Evolutionary conservation across 2,329 filamentous ascomycete species (phyloP), one percentile per base, ranked within the genome.

Genomic region (Exophiala alcalophila): DNA sequence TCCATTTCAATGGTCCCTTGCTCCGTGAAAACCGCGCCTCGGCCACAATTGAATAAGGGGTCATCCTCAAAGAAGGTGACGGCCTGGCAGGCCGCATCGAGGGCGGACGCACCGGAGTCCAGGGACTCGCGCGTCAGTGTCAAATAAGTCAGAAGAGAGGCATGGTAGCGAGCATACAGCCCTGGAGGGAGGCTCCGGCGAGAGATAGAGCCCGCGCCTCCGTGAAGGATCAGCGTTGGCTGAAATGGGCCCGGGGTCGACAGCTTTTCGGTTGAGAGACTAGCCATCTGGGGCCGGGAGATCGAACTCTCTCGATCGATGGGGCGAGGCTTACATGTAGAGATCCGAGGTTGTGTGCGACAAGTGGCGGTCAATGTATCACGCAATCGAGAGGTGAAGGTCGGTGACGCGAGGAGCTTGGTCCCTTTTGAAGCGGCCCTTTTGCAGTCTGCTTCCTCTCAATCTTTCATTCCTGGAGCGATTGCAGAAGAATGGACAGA

Each of bases 1-100:
- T 95, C 89, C 49, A 94, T 80, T 67, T 95, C 86, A 61, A 90
- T 89, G 50, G 81, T 76, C 12, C 89, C 90, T 53, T 84, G 81
- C 36, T 82, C 79, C 0, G 87, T 94, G 64, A 94, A 95, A 14
- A 94, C 88, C 36, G 88, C 86, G 39, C 90, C 90, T 57, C 81
- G 82, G 5, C 81, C 88, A 44, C 81, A 81, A 67, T 95, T 95
- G 74, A 92, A 94, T 4, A 94, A 76, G 2, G 83, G 75, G 58
- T 89, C 79, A 59, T 94, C 73, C 66, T 95, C 89, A 11, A 95
- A 77, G 18, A 83, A 73, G 1, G 72, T 69, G 8, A 94, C 87
- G 30, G 88, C 88, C 61, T 83, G 77, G 2, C 83, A 83, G 2
- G 86, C 87, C 1, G 81, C 77, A 41, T 87, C 81, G 10, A 95